Percentiles rank a stretch among this genome's conserved stretches.
phyloP scores from a whole-genome alignment of 148 eudicot genomes.

The Polygonum aviculare region DNA sequence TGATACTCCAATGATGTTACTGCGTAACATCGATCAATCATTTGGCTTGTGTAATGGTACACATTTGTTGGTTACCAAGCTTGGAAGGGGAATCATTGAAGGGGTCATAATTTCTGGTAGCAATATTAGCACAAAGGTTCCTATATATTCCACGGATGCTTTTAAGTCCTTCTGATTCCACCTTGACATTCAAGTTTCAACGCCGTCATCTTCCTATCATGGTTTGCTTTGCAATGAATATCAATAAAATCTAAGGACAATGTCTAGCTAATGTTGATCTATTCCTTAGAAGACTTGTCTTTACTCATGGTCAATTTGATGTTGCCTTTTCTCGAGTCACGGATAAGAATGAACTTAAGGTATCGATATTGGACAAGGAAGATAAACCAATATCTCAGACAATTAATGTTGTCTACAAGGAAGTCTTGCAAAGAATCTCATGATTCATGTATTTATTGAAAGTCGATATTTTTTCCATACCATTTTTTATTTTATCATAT shows the following conservation, averaged over 20 bases:
- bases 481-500: no score
- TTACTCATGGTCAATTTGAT: background rate
- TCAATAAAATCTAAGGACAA: background rate
- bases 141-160: background rate
- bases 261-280: background rate
- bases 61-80: background rate
- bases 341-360: no score
- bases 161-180: background rate
- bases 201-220: background rate
- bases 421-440: no score
- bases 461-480: no score
- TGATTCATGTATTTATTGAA: no score
- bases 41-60: background rate
- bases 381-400: no score
- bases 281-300: background rate
- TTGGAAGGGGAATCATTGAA: background rate
- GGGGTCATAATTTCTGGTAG: background rate
- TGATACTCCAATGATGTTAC: background rate
- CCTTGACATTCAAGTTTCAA: background rate
- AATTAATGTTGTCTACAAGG: no score
- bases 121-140: background rate
- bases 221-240: background rate
- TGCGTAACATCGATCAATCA: background rate
- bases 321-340: background rate
- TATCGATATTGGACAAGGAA: no score